Evolutionary conservation across 495 filamentous ascomycete species (phyloP).

Genomic region (Aspergillus nanangensis): DNA sequence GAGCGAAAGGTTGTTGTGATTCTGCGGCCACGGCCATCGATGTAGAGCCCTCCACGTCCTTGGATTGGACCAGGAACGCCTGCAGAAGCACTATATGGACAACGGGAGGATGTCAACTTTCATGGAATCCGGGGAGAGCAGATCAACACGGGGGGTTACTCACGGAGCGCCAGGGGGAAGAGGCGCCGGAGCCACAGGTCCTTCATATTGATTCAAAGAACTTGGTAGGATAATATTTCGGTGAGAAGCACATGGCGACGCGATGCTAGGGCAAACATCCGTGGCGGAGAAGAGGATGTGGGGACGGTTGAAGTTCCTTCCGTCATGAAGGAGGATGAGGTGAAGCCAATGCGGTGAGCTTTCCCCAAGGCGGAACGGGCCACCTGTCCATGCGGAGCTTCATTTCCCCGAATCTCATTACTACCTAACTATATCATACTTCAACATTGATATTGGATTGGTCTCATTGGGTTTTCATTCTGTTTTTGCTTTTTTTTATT

Average conservation of each 20-base stretch:
- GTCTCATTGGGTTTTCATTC: not conserved
- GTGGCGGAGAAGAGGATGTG: conserved; percentile 1
- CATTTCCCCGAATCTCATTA: conserved; percentile 28
- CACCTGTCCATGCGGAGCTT: conserved; percentile 44
- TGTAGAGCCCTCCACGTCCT: conserved; percentile 12
- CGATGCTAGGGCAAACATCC: conserved; percentile 4
- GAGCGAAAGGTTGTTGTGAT: conserved; percentile 9
- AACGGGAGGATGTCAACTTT: conserved; percentile 22
- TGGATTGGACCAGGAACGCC: conserved; percentile 25
- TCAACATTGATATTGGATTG: not conserved
- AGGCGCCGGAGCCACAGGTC: conserved; percentile 28
- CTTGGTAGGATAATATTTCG: conserved; percentile 8
- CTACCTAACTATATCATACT: not conserved
- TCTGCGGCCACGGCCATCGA: conserved; percentile 16
- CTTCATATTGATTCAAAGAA: conserved; percentile 37
- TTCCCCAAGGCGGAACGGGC: conserved; percentile 25
- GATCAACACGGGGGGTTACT: conserved; percentile 13
- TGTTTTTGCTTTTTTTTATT: conserved; percentile 15
- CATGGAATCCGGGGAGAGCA: not conserved
- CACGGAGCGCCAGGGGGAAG: conserved; percentile 38
- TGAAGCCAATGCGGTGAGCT: conserved; percentile 12
- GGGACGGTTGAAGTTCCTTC: conserved; percentile 1
- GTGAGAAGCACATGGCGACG: conserved; percentile 41
- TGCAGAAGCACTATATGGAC: conserved; percentile 31
- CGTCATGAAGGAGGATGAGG: not conserved